Percentiles rank a stretch among this genome's conserved stretches.
phyloP scores from a whole-genome alignment of 2,329 filamentous ascomycete genomes.

The Phaeosphaeriaceae sp. region DNA sequence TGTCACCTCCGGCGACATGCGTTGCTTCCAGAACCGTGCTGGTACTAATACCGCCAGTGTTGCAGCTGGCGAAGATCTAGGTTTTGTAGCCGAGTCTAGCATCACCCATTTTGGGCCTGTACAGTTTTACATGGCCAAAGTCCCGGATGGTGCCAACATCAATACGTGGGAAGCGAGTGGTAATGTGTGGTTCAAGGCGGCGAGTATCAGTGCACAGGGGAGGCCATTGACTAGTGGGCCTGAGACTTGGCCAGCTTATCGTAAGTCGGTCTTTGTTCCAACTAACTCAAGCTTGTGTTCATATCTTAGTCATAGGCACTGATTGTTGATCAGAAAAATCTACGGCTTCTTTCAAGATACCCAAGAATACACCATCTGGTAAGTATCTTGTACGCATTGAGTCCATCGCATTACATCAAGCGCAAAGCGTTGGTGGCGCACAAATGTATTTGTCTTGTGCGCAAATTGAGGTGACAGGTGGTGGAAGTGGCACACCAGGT shows the following conservation, averaged over 20 bases:
- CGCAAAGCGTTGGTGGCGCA: conserved; percentile 38
- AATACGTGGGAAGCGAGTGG: conserved; percentile 37
- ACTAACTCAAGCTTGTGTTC: neutral
- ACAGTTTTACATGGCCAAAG: conserved; percentile 63
- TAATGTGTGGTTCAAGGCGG: conserved; percentile 43
- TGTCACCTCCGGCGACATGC: conserved; percentile 56
- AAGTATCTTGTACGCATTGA: conserved; percentile 55
- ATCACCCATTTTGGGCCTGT: conserved; percentile 62
- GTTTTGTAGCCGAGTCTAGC: conserved; percentile 53
- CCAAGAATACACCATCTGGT: conserved; percentile 48
- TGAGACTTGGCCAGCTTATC: conserved; percentile 37
- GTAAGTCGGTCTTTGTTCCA: conserved; percentile 12
- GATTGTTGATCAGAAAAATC: conserved; percentile 20
- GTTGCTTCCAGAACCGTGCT: conserved; percentile 57
- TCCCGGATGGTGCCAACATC: conserved; percentile 31
- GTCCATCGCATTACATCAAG: conserved; percentile 54
- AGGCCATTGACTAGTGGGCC: conserved; percentile 30
- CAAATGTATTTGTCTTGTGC: conserved; percentile 56
- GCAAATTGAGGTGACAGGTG: conserved; percentile 52
- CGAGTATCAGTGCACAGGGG: conserved; percentile 28
- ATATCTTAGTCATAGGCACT: neutral
- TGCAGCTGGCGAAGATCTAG: conserved; percentile 53
- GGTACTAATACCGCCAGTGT: conserved; percentile 53
- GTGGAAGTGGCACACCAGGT: conserved; percentile 45
- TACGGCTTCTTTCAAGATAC: conserved; percentile 45